Base-by-base conservation (phyloP, 2,329 filamentous ascomycete species). In the Penicillium hordei region DNA sequence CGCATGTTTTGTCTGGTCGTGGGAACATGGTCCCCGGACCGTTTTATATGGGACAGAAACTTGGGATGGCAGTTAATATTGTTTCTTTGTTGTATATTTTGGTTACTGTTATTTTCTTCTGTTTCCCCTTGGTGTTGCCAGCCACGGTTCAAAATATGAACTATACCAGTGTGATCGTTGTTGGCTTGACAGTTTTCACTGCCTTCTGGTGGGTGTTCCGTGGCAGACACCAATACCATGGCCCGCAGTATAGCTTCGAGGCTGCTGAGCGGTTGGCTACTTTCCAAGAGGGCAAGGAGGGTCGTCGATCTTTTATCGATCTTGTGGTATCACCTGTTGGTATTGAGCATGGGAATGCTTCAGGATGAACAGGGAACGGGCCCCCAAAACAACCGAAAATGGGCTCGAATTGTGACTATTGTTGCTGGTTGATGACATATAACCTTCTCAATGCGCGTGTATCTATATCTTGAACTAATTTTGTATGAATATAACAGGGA, bases 81-180 rank as follows among this genome's bases (percentile, higher is more conserved):
- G 63, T 84, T 0, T 78, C 82, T 1, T 82, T 83, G 61, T 68
- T 74, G 0, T 89, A 88, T 67, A 86, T 89, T 62, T 58, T 81
- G 3, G 80, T 81, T 0, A 88, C 85, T 70, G 79, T 84, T 4
- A 81, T 89, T 9, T 84, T 89, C 38, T 89, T 86, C 68, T 86
- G 83, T 66, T 89, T 85, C 65, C 82, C 83, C 0, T 78, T 77
- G 50, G 66, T 76, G 0, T 55, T 81, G 23, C 83, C 83, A 0
- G 78, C 77, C 0, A 69, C 70, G 1, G 76, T 76, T 0, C 65
- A 69, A 12, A 79, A 72, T 40, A 86, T 86, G 83, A 86, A 86
- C 66, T 86, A 78, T 51, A 73, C 74, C 1, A 73, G 69, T 34
- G 70, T 77, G 3, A 77, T 79, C 33, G 68, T 68, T 2, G 72